phyloP scores from a whole-genome alignment of 1,284 basidiomycete species.

The Amylostereum areolatum region DNA sequence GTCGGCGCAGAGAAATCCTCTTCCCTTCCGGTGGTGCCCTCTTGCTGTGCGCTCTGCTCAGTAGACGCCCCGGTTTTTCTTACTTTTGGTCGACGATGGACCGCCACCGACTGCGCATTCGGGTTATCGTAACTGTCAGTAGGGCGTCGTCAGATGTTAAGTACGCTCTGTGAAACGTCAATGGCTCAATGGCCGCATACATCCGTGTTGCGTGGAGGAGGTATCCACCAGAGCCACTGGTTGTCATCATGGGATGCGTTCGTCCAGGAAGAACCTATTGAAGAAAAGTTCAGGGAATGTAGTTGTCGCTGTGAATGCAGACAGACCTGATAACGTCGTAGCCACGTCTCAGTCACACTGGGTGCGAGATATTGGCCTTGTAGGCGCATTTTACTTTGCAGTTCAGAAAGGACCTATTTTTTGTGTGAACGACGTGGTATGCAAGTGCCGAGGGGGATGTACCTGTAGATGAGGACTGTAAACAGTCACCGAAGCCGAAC shows the following conservation, averaged over 20 bases:
- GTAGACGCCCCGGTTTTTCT: conserved; percentile 2
- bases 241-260: conserved; percentile 94
- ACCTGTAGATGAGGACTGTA: conserved; percentile 83
- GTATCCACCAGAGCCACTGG: conserved; percentile 86
- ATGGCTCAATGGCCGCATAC: conserved; percentile 37
- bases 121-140: conserved; percentile 58
- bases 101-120: conserved; percentile 44
- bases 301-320: background rate
- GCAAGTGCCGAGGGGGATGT: conserved; percentile 10
- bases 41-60: no score
- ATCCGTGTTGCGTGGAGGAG: conserved; percentile 83
- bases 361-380: conserved; percentile 72
- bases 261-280: conserved; percentile 81
- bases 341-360: conserved; percentile 83
- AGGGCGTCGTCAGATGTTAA: background rate
- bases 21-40: no score
- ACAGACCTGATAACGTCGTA: conserved; percentile 79
- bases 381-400: conserved; percentile 68
- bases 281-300: background rate
- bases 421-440: conserved; percentile 3
- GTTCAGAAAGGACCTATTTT: conserved; percentile 62
- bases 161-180: background rate
- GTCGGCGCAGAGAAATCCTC: no score
- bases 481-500: conserved; percentile 83
- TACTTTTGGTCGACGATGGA: conserved; percentile 28